Base-by-base conservation (phyloP, 257 asterid species). In the Petunia axillaris region DNA sequence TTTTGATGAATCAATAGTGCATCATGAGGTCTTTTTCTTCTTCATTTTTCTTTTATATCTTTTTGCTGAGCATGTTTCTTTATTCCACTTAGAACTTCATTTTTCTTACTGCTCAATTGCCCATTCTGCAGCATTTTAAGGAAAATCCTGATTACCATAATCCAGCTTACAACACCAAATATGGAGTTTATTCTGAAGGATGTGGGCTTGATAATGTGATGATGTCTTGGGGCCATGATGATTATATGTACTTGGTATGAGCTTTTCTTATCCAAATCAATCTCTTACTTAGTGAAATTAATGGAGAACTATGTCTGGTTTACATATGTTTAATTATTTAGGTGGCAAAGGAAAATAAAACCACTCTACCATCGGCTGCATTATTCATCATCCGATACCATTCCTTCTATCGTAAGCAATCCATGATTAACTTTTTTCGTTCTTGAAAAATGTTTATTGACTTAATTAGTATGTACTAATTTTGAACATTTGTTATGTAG, bases 171-270 rank as follows among this genome's bases (percentile, higher is more conserved):
- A 83, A 79, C 84, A 85, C 89, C 52, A 87, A 87, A 79, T 53
- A 54, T 58, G 90, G 90, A 65, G 74, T 88, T 64, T 88, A 87
- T 66, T 53, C 80, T 8, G 84, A 85, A 71, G 90, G 87, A 65
- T 87, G 92, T 65, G 92, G 91, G 15, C 82, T 86, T 8, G 84
- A 86, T 4, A 84, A 86, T 52, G 88, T 87, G 4, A 10, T 81
- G 77, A 89, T 87, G 89, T 89, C 92, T 14, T 89, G 89, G 87
- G 92, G 91, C 8, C 92, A 89, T 40, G 89, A 89, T 50, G 89
- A 89, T 25, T 89, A 87, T 50, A 87, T 87, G 90, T 84, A 85
- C 67, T 41, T 89, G 90, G 92, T 89, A 85, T 25, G 52, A 37
- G 38, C 1, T 70, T 64, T 75, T 7, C 43, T 41, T 14, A 8